Percentiles rank a stretch among this genome's conserved stretches.
phyloP scores from a whole-genome alignment of 768 basidiomycete species.

The Amanita pseudoporphyria region DNA sequence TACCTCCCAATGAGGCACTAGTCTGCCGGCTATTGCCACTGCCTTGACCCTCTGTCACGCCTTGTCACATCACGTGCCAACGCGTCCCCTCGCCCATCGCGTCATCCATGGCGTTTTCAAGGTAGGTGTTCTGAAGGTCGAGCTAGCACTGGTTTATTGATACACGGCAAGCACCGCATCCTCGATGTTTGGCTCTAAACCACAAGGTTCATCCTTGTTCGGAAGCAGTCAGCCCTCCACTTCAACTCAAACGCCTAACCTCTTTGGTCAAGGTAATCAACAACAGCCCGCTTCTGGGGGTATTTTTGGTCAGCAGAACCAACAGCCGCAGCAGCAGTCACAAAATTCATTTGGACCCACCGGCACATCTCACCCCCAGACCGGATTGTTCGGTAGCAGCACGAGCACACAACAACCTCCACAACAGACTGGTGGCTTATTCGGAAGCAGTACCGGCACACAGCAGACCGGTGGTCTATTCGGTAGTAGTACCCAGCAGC shows the following conservation, averaged over 20 bases:
- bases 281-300: constrained; percentile 14
- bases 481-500: neutral
- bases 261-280: constrained; percentile 12
- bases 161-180: neutral
- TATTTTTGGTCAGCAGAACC: constrained; percentile 13
- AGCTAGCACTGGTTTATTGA: neutral
- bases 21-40: too few relatives aligned
- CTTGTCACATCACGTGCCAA: constrained; percentile 2
- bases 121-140: neutral
- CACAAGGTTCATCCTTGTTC: constrained; percentile 34
- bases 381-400: neutral
- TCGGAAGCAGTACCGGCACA: constrained; percentile 15
- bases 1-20: neutral
- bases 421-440: constrained; percentile 14
- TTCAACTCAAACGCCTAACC: constrained; percentile 16
- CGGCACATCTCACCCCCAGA: neutral
- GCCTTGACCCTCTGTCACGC: too few relatives aligned
- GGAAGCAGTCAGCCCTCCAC: constrained; percentile 17
- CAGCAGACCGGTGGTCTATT: constrained; percentile 2
- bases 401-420: constrained; percentile 7
- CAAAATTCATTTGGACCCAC: constrained; percentile 4
- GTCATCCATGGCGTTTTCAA: neutral
- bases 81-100: neutral
- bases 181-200: constrained; percentile 32
- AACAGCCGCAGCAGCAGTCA: constrained; percentile 17